Percentiles rank a stretch among this genome's conserved stretches.
These are phyloP conservation scores for Boletales sp. DNA, from an alignment of 768 basidiomycete genomes.

Conservation along the genomic window DNA sequence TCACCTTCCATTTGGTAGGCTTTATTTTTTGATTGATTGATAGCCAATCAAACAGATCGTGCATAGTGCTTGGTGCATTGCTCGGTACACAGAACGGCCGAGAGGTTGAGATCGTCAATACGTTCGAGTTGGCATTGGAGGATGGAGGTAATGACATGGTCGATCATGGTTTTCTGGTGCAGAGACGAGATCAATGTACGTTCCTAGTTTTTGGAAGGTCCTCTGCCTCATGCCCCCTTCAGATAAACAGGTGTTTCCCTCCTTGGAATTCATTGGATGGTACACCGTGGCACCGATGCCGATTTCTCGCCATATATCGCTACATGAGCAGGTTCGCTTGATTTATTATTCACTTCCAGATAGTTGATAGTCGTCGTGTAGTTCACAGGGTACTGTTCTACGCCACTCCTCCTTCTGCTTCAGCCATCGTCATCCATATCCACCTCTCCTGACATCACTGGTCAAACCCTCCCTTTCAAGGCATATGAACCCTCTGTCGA, in stretches of 20 bases:
- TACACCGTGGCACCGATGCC: conserved; percentile 84
- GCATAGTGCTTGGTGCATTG: conserved; percentile 83
- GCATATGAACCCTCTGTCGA: conserved; percentile 93
- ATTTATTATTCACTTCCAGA: not conserved
- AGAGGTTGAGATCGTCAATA: conserved; percentile 96
- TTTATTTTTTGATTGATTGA: not conserved
- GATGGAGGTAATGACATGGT: conserved; percentile 55
- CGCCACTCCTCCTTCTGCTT: conserved; percentile 81
- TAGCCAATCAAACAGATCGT: not conserved
- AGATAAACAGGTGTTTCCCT: conserved; percentile 99
- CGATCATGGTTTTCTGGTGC: conserved; percentile 78
- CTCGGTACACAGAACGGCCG: conserved; percentile 92
- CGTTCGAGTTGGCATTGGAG: conserved; percentile 80
- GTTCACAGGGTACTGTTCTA: conserved; percentile 84
- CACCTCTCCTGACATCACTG: conserved; percentile 48
- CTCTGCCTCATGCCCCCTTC: conserved; percentile 10
- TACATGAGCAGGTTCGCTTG: conserved; percentile 76
- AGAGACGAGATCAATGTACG: conserved; percentile 85
- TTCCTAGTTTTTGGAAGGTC: not conserved
- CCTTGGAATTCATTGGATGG: conserved; percentile 97
- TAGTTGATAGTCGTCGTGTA: conserved; percentile 28
- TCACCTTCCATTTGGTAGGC: conserved; percentile 61
- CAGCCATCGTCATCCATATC: conserved; percentile 51
- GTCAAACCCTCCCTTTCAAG: conserved; percentile 81
- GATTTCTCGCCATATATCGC: conserved; percentile 66